These are phyloP conservation scores for Cotoneaster glaucophyllus DNA, from an alignment of 306 rosid genomes.

Conservation along the genomic window DNA sequence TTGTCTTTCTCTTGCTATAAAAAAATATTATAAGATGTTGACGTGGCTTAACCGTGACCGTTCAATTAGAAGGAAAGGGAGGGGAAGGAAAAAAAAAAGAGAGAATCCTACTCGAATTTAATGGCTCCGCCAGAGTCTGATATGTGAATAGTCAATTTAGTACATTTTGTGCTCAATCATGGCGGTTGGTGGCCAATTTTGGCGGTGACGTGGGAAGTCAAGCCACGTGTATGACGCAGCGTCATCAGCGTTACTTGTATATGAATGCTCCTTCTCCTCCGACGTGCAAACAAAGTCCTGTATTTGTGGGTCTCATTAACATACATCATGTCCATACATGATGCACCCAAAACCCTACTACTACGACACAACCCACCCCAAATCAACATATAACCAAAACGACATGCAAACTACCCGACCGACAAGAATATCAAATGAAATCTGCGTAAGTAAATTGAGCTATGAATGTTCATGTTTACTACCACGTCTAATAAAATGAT, in stretches of 20 bases:
- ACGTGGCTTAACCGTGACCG: too few relatives aligned
- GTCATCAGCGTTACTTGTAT: conserved; percentile 14
- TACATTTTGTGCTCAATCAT: neutral
- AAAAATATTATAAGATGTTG: too few relatives aligned
- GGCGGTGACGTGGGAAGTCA: conserved; percentile 10
- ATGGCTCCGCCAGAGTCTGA: neutral
- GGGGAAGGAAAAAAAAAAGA: too few relatives aligned
- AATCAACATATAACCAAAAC: neutral
- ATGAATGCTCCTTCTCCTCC: conserved; percentile 3
- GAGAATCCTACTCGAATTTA: too few relatives aligned
- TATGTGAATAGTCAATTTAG: neutral
- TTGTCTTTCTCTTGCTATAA: too few relatives aligned
- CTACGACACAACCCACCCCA: neutral
- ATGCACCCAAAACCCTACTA: too few relatives aligned
- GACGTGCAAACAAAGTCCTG: conserved; percentile 13
- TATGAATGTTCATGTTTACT: too few relatives aligned
- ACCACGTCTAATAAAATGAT: neutral
- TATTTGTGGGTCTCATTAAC: neutral
- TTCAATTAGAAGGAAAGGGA: too few relatives aligned
- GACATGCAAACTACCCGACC: neutral
- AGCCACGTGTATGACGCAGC: conserved; percentile 11
- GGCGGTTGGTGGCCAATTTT: neutral
- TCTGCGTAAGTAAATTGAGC: neutral
- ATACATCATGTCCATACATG: neutral
- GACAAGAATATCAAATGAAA: too few relatives aligned